These are phyloP conservation scores for Penicillium paxilli DNA, from an alignment of 495 filamentous ascomycete species.

Conservation along the genomic window DNA sequence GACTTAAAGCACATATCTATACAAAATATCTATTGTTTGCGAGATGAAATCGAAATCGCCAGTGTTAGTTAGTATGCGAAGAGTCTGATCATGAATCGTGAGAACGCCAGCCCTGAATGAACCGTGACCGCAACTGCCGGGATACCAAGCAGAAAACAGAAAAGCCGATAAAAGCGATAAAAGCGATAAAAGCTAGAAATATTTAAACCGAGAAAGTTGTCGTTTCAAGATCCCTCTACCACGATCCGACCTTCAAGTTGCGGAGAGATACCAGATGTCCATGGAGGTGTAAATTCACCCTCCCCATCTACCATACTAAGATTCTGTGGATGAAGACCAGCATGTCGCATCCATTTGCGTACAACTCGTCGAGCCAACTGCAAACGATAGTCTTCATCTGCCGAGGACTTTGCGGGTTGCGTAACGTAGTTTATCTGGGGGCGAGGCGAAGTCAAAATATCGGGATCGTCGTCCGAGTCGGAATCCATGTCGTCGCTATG, in stretches of 20 bases:
- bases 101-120: no score
- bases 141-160: no score
- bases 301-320: slow-evolving; percentile 45
- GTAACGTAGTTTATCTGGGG: slow-evolving; percentile 44
- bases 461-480: slow-evolving; percentile 45
- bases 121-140: no score
- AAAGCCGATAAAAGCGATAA: neutral
- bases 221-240: slow-evolving; percentile 22
- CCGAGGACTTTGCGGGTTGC: slow-evolving; percentile 33
- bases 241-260: slow-evolving; percentile 74
- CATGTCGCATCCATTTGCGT: slow-evolving; percentile 72
- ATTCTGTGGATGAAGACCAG: slow-evolving; percentile 51
- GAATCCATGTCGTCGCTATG: slow-evolving; percentile 43
- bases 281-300: slow-evolving; percentile 60
- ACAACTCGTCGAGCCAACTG: slow-evolving; percentile 60
- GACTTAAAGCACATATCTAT: no score
- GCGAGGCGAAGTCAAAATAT: slow-evolving; percentile 37
- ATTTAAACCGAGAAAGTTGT: neutral
- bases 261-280: slow-evolving; percentile 79
- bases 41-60: no score
- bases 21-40: no score
- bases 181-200: neutral
- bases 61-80: no score
- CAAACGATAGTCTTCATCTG: slow-evolving; percentile 40
- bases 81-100: no score